Base-by-base conservation (phyloP, 164 flowering plant species). In the Amborella trichopoda region DNA sequence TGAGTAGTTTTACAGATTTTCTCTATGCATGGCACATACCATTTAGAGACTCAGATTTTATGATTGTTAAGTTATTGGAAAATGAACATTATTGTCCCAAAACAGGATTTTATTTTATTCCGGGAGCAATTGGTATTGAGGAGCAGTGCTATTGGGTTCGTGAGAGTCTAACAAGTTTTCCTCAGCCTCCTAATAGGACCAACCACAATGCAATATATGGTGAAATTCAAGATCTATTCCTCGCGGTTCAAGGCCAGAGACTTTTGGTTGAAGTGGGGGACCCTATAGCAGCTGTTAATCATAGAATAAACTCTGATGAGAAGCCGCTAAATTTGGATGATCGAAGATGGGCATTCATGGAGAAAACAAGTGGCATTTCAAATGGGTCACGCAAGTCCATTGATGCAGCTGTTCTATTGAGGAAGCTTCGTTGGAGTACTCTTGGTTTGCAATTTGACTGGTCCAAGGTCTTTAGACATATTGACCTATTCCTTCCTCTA, bases 401-500 rank as follows among this genome's bases (percentile, higher is more conserved):
- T 46, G 46, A 73, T 20, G 95, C 96, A 4, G 54, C 83, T 37
- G 65, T 64, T 63, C 64, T 87, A 11, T 58, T 93, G 66, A 67
- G 83, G 60, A 93, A 88, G 74, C 58, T 93, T 54, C 68, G 96
- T 23, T 93, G 99, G 99, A 84, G 95, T 61, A 93, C 99, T 4
- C 94, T 93, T 48, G 99, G 96, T 26, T 68, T 93, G 55, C 99
- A 93, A 64, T 93, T 93, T 68, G 85, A 88, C 62, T 93, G 96
- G 99, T 84, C 99, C 53, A 80, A 88, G 91, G 99, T 86, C 41
- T 52, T n/a, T 61, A 22, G 24, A 28, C 10, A 19, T 23, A 38
- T 26, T 37, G 20, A 13, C 14, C 33, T 33, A 11, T 16, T n/a
- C 20, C 41, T 38, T 16, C 20, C 6, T 10, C n/a, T n/a, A n/a